These are phyloP conservation scores for Cylindrodendrum hubeiense DNA, from an alignment of 2,329 filamentous ascomycete genomes.

Conservation along the genomic window DNA sequence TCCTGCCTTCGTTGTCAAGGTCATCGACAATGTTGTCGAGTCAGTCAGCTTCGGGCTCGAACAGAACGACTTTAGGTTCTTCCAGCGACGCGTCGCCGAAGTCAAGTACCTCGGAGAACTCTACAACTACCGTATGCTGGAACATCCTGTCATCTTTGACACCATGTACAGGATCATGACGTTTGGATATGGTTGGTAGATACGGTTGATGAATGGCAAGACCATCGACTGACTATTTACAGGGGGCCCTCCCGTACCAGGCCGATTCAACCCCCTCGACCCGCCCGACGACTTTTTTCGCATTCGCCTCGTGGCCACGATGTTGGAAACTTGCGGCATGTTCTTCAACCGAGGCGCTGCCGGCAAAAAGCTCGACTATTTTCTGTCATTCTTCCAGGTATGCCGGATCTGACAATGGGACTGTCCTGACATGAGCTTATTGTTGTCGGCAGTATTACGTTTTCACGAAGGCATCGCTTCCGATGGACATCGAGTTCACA, in stretches of 20 bases:
- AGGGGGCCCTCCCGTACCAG: conserved; percentile 85
- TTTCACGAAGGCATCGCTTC: conserved; percentile 86
- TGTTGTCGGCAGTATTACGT: conserved; percentile 82
- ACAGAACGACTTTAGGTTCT: conserved; percentile 97
- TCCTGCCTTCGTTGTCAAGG: conserved; percentile 87
- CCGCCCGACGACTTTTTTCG: conserved; percentile 96
- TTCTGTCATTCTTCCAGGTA: conserved; percentile 93
- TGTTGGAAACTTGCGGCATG: conserved; percentile 95
- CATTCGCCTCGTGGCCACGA: conserved; percentile 87
- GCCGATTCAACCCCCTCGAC: conserved; percentile 82
- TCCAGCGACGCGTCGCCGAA: conserved; percentile 93
- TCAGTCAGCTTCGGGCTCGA: conserved; percentile 90
- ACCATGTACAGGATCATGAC: conserved; percentile 94
- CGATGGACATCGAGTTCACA: conserved; percentile 98
- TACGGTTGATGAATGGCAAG: not conserved
- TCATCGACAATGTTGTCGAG: conserved; percentile 93
- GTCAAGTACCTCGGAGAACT: conserved; percentile 97
- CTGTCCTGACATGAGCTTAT: not conserved
- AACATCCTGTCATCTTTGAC: conserved; percentile 95
- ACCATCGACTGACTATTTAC: conserved; percentile 28
- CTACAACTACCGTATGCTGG: conserved; percentile 97
- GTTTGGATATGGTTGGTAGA: conserved; percentile 79
- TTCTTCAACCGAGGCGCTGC: conserved; percentile 95
- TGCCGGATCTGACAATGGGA: not conserved
- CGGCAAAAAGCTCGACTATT: conserved; percentile 98